phyloP scores from a whole-genome alignment of 2,329 filamentous ascomycete genomes.

The Ilyonectria sp. region DNA sequence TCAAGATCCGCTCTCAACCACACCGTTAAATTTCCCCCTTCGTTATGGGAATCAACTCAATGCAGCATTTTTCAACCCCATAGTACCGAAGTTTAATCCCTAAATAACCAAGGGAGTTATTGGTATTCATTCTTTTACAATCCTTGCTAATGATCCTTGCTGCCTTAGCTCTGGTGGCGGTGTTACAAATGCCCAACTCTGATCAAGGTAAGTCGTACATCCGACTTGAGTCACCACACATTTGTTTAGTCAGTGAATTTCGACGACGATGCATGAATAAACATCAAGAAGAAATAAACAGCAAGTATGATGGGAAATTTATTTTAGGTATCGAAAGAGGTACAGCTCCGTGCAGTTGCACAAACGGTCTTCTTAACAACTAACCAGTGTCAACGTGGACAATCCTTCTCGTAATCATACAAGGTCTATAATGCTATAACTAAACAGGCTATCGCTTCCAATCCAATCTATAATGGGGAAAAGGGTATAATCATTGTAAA shows the following conservation, averaged over 20 bases:
- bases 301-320: not conserved
- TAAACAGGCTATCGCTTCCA: not conserved
- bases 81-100: too few relatives aligned
- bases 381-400: not conserved
- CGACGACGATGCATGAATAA: not conserved
- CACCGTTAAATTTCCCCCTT: not conserved
- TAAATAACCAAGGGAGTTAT: too few relatives aligned
- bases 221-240: too few relatives aligned
- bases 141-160: too few relatives aligned
- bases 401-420: not conserved
- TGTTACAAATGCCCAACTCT: too few relatives aligned
- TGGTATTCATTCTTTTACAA: too few relatives aligned
- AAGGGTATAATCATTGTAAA: not conserved
- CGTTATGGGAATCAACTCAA: not conserved
- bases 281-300: too few relatives aligned
- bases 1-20: not conserved
- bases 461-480: not conserved
- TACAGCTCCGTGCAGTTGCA: not conserved
- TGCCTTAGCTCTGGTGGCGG: too few relatives aligned
- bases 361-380: not conserved
- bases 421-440: slow-evolving; percentile 4
- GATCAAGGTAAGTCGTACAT: too few relatives aligned
- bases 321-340: not conserved
- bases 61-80: too few relatives aligned
- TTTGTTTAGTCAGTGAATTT: not conserved